Evolutionary conservation across 139 green algal species (phyloP).

Genomic region (Ettlia oleoabundans): DNA sequence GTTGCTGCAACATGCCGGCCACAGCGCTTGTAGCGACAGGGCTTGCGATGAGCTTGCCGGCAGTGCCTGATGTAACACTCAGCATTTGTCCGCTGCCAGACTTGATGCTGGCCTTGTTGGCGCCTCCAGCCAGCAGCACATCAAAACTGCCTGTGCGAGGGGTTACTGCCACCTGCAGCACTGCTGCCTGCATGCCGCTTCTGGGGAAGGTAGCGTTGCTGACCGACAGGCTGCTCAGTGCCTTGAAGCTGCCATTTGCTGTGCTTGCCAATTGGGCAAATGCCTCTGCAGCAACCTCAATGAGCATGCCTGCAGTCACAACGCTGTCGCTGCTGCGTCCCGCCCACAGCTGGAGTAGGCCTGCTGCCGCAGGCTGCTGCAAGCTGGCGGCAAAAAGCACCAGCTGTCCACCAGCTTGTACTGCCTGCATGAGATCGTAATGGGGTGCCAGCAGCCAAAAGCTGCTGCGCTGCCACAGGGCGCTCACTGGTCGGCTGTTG

Average conservation of each 20-base stretch:
- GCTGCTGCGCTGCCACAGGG: slow-evolving; percentile 47
- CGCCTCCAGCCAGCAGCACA: not conserved
- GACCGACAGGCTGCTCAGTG: not conserved
- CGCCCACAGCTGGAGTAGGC: not conserved
- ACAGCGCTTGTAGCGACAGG: too few species aligned
- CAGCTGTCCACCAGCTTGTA: not conserved
- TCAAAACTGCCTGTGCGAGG: slow-evolving; percentile 12
- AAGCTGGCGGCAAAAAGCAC: slow-evolving; percentile 10
- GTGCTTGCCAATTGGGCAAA: not conserved
- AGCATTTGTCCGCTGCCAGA: slow-evolving; percentile 12
- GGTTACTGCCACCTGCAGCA: slow-evolving; percentile 12
- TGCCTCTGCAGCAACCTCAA: slow-evolving; percentile 34
- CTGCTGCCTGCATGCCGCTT: not conserved
- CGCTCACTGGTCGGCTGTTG: not conserved
- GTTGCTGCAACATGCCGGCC: too few species aligned
- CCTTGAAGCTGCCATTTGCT: not conserved
- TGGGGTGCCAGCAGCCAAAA: slow-evolving; percentile 53
- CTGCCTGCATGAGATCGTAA: slow-evolving; percentile 21
- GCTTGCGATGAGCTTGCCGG: too few species aligned
- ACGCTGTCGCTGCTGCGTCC: not conserved
- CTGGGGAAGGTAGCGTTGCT: not conserved
- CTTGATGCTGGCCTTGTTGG: not conserved
- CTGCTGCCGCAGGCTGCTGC: not conserved
- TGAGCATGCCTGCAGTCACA: slow-evolving; percentile 1
- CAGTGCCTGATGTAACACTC: too few species aligned